Evolutionary conservation across 768 basidiomycete genomes (phyloP), one percentile per base, ranked within the genome.

Genomic region (Mycena olivaceomarginata): DNA sequence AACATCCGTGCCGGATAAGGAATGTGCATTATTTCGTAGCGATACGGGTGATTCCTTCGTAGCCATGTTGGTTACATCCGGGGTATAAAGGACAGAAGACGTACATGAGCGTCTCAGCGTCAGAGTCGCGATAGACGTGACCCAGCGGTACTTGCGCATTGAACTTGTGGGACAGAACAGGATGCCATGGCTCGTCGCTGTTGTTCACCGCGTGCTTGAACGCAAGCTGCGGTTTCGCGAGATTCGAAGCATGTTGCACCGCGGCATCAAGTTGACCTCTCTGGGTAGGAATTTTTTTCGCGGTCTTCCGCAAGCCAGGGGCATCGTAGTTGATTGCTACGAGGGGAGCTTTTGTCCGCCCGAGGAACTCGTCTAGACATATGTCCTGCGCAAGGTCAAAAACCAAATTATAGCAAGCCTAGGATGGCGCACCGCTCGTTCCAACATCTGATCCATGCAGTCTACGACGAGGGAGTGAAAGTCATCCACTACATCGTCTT

Each of bases 121-220:
- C 80, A 12, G 69, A 56, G 25, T 87, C 87, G 51, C 83, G 86
- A 69, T 89, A 90, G 56, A 88, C 83, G 81, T 94, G 91, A 16
- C 94, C 94, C n/a, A 97, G 87, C 2, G 97, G 96, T 0, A 97
- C 94, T 83, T 93, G 90, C 4, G 96, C 94, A 82, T 98, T 94
- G 83, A 93, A 94, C 85, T 98, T 99, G 80, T 93, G 92, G 0
- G 90, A 83, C 20, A 98, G 87, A 3, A 89, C 86, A 0, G 97
- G 95, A 74, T 89, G 89, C 93, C 96, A 98, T 0, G 91, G 88
- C 4, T 81, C 80, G 70, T 92, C 89, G 31, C 84, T 86, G 80
- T 96, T 97, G 82, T 94, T 89, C 10, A 87, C 85, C 63, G 88
- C 88, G 37, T 86, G 85, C 72, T 89, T 91, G 87, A 99, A 99